These are phyloP conservation scores for Apophysomyces ossiformis DNA, from an alignment of 371 early-diverging fungal species.

Conservation along the genomic window DNA sequence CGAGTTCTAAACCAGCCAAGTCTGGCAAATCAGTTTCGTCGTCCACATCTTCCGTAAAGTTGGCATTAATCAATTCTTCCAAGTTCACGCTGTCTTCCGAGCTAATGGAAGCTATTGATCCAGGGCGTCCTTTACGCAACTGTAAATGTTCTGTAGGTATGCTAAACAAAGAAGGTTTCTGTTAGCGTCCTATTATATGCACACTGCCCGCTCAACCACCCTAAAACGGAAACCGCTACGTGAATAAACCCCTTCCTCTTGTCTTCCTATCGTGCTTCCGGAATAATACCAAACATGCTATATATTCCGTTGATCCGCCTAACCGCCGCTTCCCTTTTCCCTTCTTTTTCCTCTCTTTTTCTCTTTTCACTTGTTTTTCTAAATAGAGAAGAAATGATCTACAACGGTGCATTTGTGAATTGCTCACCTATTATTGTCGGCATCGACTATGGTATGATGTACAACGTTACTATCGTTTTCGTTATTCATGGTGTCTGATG, in stretches of 20 bases:
- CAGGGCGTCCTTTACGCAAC: constrained; percentile 31
- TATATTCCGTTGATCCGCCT: too few relatives aligned
- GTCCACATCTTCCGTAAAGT: constrained; percentile 43
- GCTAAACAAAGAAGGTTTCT: constrained; percentile 8
- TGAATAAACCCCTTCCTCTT: neutral
- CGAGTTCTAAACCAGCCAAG: constrained; percentile 46
- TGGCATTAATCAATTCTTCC: constrained; percentile 48
- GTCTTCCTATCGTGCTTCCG: neutral
- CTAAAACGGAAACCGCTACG: neutral
- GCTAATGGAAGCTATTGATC: constrained; percentile 42
- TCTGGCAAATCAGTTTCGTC: constrained; percentile 49
- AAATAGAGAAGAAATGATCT: neutral
- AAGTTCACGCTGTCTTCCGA: constrained; percentile 51
- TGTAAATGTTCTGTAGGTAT: constrained; percentile 16
- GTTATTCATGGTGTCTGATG: constrained; percentile 6
- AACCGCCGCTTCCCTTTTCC: too few relatives aligned
- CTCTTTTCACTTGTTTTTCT: neutral
- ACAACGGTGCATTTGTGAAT: neutral
- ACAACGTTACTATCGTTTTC: neutral
- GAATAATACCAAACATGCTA: too few relatives aligned
- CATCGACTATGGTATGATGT: constrained; percentile 19
- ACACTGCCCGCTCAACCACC: constrained; percentile 2
- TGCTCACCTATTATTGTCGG: constrained; percentile 22
- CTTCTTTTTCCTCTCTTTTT: neutral
- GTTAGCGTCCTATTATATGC: constrained; percentile 1